These are phyloP conservation scores for Wickerhamiella brachini DNA, from an alignment of 805 yeast genomes.

Conservation along the genomic window DNA sequence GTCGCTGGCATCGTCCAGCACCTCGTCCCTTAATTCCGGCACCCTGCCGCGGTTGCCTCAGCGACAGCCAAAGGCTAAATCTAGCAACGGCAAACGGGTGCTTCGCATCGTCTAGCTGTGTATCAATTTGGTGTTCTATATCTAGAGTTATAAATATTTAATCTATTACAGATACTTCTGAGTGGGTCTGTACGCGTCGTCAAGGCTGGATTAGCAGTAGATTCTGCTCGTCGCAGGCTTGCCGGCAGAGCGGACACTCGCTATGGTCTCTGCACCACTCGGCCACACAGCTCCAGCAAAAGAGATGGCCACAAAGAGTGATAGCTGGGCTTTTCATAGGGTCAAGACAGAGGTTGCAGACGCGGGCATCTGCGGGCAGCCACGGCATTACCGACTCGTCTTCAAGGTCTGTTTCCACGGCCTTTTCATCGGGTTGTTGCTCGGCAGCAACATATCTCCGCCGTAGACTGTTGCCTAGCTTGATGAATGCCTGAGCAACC, in stretches of 20 bases:
- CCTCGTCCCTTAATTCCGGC: slow-evolving; percentile 16
- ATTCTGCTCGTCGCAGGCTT: slow-evolving; percentile 46
- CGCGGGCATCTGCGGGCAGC: slow-evolving; percentile 54
- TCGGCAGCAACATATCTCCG: slow-evolving; percentile 7
- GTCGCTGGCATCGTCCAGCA: slow-evolving; percentile 4
- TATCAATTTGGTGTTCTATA: no score
- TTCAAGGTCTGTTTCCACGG: slow-evolving; percentile 35
- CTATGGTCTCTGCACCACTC: slow-evolving; percentile 83
- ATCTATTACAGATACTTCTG: neutral
- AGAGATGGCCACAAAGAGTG: slow-evolving; percentile 83
- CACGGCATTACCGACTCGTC: slow-evolving; percentile 48
- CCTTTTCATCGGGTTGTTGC: slow-evolving; percentile 1
- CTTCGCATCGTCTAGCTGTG: slow-evolving; percentile 10
- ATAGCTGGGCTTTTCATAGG: slow-evolving; percentile 71
- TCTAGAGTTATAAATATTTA: neutral
- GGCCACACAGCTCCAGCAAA: slow-evolving; percentile 81
- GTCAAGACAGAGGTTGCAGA: slow-evolving; percentile 74
- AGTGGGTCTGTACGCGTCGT: neutral
- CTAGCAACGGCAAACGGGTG: slow-evolving; percentile 4
- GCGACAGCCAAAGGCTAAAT: slow-evolving; percentile 1
- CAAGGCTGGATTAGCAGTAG: slow-evolving; percentile 38
- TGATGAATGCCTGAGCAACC: slow-evolving; percentile 18
- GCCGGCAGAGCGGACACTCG: slow-evolving; percentile 88
- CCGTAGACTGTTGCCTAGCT: slow-evolving; percentile 9
- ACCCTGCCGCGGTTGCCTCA: slow-evolving; percentile 9